These are phyloP conservation scores for Karstenula rhodostoma DNA, from an alignment of 2,329 filamentous ascomycete species.

Conservation along the genomic window DNA sequence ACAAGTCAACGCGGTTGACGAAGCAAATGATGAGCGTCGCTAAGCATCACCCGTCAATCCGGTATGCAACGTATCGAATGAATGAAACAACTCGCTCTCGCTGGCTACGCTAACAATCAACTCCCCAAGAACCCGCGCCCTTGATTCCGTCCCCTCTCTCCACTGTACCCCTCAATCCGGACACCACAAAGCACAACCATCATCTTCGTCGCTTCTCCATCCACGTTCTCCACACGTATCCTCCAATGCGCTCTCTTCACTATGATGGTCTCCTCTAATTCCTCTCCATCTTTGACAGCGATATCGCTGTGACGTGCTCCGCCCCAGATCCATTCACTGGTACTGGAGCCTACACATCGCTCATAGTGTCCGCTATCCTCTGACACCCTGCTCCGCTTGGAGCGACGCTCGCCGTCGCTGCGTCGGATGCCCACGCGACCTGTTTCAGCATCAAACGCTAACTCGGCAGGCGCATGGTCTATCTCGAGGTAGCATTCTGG, in stretches of 20 bases:
- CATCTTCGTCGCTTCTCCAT: constrained; percentile 60
- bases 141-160: constrained; percentile 72
- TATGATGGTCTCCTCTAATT: constrained; percentile 42
- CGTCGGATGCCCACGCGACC: constrained; percentile 29
- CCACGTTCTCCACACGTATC: constrained; percentile 64
- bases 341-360: constrained; percentile 3
- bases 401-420: background rate
- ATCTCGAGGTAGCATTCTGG: constrained; percentile 35
- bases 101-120: background rate
- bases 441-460: constrained; percentile 24
- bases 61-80: background rate
- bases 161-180: constrained; percentile 75
- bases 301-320: constrained; percentile 18
- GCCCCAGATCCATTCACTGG: constrained; percentile 30
- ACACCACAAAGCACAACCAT: constrained; percentile 80
- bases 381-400: constrained; percentile 23
- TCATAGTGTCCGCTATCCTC: constrained; percentile 47
- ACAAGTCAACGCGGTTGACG: background rate
- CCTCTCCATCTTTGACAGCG: constrained; percentile 22
- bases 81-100: background rate
- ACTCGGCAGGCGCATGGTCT: constrained; percentile 31
- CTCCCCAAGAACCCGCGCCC: constrained; percentile 67
- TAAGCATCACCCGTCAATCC: background rate
- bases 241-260: constrained; percentile 52
- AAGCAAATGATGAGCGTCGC: background rate